Base-by-base conservation (phyloP, 2,329 filamentous ascomycete species). In the Trichoderma oligosporum region DNA sequence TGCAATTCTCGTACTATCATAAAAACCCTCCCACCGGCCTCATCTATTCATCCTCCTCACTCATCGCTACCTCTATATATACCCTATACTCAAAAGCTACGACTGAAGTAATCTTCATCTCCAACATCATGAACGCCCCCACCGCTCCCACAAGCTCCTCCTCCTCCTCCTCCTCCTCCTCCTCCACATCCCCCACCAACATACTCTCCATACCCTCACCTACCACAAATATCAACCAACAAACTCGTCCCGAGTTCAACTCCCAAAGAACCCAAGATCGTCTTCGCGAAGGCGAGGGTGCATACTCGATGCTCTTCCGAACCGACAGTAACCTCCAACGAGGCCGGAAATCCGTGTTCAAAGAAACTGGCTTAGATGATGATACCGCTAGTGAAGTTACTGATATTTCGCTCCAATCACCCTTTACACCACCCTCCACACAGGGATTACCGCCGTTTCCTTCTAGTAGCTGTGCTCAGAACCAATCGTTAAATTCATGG, bases 321-420 rank as follows among this genome's bases (percentile, higher is more conserved):
- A 76, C 76, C 70, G 66, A 65, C 38, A 71, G 71, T 63, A 79
- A 76, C 57, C 75, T 81, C 46, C 72, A 69, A 60, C 81, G 80
- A 64, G 77, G 74, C 39, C 74, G 79, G 47, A 76, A 71, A 62
- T 82, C 79, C 20, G 70, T 81, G 57, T 82, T 82, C 62, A 79
- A 71, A 63, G 80, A 82, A 66, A 65, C 77, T 38, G 80, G 79
- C 4, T 64, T 82, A 18, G 69, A 73, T 47, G 70, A 74, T 39
- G 73, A 73, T 29, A 59, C 63, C 22, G 73, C 72, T 35, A 60
- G 64, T 33, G 58, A 70, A 18, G 8, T 31, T n/a, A 45, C 14
- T 22, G 62, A 64, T 39, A 46, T 65, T 33, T 62, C 61, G 3
- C 46, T 55, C 11, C 58, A 57, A 6, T 55, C 64, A 54, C 56